Base-by-base conservation (phyloP, 176 grass and related monocot genomes). In the Musa beccarii region DNA sequence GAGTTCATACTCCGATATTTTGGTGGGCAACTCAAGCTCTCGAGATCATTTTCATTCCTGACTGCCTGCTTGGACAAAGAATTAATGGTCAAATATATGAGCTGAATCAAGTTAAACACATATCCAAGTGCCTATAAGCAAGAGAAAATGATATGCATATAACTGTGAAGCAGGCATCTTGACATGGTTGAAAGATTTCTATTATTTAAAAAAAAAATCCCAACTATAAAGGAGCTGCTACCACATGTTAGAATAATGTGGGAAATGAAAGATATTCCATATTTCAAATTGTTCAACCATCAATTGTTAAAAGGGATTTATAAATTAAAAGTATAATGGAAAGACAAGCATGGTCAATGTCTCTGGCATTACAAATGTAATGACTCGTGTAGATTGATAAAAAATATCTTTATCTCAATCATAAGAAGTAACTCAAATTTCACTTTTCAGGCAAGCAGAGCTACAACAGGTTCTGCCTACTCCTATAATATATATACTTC, bases 1-100 rank as follows among this genome's bases (percentile, higher is more conserved):
- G 94, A 75, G 53, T 90, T 92, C 88, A 91, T 93, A 24, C 23
- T 52, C 49, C 84, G 80, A 74, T 19, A 86, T 21, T 91, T 98
- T 80, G 54, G 82, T 72, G 73, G 76, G 61, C 90, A 84, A 50
- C 80, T 87, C 69, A 93, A 57, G 78, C 80, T 90, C 1, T 84
- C 72, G 64, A 98, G 77, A 76, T 98, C 94, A 74, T 66, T 85
- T 51, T 81, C 73, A 56, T 93, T 93, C 79, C 94, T 84, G 79
- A 93, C 88, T 73, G 88, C 88, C 94, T 93, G 81, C 20, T 75
- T 68, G 56, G 69, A 83, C 21, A 79, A 74, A 78, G 12, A 43
- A 43, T 43, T 68, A 52, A 73, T 22, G 24, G 76, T 25, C 15
- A 43, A 49, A 10, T 11, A 52, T 16, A 17, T 52, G 25, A n/a